Percentiles rank a stretch among this genome's conserved stretches.
Conservation (phyloP, 2,329 filamentous ascomycete genomes). For the Penicillium sp. region DNA sequence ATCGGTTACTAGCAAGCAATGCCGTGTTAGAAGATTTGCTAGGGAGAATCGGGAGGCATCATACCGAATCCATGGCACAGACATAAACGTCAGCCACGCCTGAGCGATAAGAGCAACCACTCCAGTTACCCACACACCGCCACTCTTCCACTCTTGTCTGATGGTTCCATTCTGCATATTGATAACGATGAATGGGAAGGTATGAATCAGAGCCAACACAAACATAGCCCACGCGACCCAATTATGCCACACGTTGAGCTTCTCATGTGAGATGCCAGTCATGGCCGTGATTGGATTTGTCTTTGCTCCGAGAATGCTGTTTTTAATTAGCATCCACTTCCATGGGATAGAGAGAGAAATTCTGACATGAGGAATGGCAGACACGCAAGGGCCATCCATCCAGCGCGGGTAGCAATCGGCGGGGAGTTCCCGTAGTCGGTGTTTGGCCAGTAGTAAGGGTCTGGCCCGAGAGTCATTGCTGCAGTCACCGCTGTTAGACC, state of each 20-base stretch:
- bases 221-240: constrained; percentile 53
- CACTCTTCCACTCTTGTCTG: constrained; percentile 39
- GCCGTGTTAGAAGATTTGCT: background rate
- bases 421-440: constrained; percentile 46
- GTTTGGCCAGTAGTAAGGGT: constrained; percentile 52
- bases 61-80: constrained; percentile 24
- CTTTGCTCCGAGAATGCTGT: constrained; percentile 45
- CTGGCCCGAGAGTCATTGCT: constrained; percentile 44
- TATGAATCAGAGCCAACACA: constrained; percentile 50
- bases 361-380: constrained; percentile 46
- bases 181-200: constrained; percentile 53
- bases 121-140: constrained; percentile 50
- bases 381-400: constrained; percentile 48
- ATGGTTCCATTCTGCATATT: constrained; percentile 46
- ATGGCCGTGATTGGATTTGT: constrained; percentile 50
- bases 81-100: constrained; percentile 49
- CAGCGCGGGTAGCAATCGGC: constrained; percentile 47
- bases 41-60: background rate
- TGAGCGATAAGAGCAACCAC: constrained; percentile 50
- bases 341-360: background rate
- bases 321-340: background rate
- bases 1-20: constrained; percentile 43
- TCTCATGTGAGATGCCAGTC: constrained; percentile 53
- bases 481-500: background rate
- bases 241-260: constrained; percentile 48